These are phyloP conservation scores for Candida smagusa DNA, from an alignment of 1,139 yeast species.

Conservation along the genomic window DNA sequence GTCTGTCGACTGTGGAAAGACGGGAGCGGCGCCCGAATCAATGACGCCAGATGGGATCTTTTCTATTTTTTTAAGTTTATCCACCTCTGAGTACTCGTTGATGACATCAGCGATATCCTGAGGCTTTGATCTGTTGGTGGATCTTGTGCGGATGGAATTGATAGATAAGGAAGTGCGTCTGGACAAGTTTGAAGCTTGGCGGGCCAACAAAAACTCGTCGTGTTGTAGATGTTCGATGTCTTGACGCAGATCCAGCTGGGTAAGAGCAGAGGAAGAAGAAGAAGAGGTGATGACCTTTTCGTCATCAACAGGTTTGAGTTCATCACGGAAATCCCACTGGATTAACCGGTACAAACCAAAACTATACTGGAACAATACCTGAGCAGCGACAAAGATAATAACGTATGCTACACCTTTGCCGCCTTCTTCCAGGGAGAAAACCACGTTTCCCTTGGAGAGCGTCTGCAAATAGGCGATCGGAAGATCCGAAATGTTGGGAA, in stretches of 20 bases:
- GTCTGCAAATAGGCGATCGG: constrained; percentile 90
- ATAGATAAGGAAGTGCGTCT: constrained; percentile 11
- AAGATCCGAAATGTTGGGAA: constrained; percentile 73
- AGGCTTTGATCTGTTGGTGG: constrained; percentile 39
- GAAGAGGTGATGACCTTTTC: constrained; percentile 1
- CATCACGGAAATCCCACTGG: constrained; percentile 63
- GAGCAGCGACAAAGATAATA: constrained; percentile 73
- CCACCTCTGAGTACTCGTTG: constrained; percentile 55
- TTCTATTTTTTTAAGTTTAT: constrained; percentile 30
- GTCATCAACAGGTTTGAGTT: constrained; percentile 11
- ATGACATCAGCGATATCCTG: constrained; percentile 58
- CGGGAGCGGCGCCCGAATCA: constrained; percentile 12
- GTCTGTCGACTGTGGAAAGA: constrained; percentile 7
- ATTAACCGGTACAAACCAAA: constrained; percentile 70
- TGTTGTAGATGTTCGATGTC: constrained; percentile 5
- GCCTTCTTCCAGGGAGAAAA: constrained; percentile 57
- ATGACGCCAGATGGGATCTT: constrained; percentile 11
- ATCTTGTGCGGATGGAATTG: constrained; percentile 18
- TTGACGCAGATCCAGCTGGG: neutral
- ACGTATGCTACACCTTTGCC: constrained; percentile 83
- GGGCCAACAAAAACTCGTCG: constrained; percentile 9
- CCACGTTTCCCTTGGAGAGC: constrained; percentile 58
- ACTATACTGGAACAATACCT: constrained; percentile 68
- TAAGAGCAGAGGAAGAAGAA: neutral
- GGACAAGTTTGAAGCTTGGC: constrained; percentile 1